Evolutionary conservation across 306 rosid genomes (phyloP), one percentile per base, ranked within the genome.

Genomic region (Aeschynomene evenia): DNA sequence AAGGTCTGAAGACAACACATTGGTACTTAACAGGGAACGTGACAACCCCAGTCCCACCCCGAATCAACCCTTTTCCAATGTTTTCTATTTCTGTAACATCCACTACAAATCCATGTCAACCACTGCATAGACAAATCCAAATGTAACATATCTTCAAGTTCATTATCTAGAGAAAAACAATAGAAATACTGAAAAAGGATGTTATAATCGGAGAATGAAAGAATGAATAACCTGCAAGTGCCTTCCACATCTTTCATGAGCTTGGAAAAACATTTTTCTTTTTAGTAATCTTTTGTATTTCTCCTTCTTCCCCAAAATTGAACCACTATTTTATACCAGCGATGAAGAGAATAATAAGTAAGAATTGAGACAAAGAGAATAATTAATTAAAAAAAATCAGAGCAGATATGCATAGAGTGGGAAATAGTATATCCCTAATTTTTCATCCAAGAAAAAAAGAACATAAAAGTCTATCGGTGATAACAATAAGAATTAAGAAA

Each of bases 201-300:
- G 4, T 9, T 16, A 43, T 28, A n/a, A n/a, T n/a, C n/a, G n/a
- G n/a, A n/a, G n/a, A n/a, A n/a, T n/a, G n/a, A 58, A 6, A 14
- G 40, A 69, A 37, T 37, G 43, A 11, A 15, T 13, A 20, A 89
- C 97, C 96, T 87, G 94, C 98, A 93, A 65, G 96, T 94, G 62
- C 98, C 97, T 79, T 94, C 98, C 1, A 94, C 97, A 75, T 90
- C 98, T 84, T 94, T 94, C 97, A 90, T 94, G 13, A 94, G 96
- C 90, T 94, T 94, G 79, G 94, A 94, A 94, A 64, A 94, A 94
- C 98, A 94, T 71, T 52, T 83, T n/a, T n/a, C n/a, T n/a, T n/a
- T n/a, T n/a, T n/a, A n/a, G n/a, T n/a, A n/a, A n/a, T n/a, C n/a
- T n/a, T n/a, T 63, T 12, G 46, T 40, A 42, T 63, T 28, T 46